These are phyloP conservation scores for Neonothopanus nambi DNA, from an alignment of 1,284 basidiomycete genomes.

Conservation along the genomic window DNA sequence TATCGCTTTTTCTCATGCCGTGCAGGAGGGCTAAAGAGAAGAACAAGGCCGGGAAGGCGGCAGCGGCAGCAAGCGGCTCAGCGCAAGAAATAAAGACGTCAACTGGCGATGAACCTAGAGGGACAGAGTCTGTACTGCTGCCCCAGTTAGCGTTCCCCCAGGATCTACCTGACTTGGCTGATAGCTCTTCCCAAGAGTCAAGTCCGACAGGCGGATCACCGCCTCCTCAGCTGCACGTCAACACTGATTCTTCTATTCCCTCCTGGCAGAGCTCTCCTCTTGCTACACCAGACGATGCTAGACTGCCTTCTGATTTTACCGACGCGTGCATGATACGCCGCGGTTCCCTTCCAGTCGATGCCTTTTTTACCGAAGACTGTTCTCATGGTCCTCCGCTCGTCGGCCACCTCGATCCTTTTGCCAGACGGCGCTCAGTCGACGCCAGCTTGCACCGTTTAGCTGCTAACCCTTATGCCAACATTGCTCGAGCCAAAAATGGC, in stretches of 20 bases:
- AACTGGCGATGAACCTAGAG: neutral
- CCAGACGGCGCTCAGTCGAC: constrained; percentile 61
- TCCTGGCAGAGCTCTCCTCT: constrained; percentile 39
- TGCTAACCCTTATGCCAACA: constrained; percentile 60
- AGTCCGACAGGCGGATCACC: constrained; percentile 36
- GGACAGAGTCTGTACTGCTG: constrained; percentile 19
- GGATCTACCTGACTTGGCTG: constrained; percentile 22
- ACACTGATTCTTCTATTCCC: constrained; percentile 35
- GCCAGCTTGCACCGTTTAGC: constrained; percentile 59
- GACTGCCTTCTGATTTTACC: constrained; percentile 15
- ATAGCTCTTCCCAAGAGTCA: constrained; percentile 26
- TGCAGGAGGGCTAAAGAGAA: constrained; percentile 83
- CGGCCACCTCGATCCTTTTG: constrained; percentile 43
- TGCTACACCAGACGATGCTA: constrained; percentile 25
- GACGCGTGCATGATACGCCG: constrained; percentile 32
- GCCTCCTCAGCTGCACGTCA: constrained; percentile 36
- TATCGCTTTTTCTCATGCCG: constrained; percentile 11
- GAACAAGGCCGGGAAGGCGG: constrained; percentile 43
- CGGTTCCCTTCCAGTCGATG: constrained; percentile 53
- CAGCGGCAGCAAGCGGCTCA: constrained; percentile 18
- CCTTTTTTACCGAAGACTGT: constrained; percentile 27
- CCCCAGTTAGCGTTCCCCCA: constrained; percentile 20
- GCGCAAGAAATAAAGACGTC: constrained; percentile 21
- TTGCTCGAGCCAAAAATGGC: constrained; percentile 58
- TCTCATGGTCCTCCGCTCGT: constrained; percentile 30